Evolutionary conservation across 2,329 filamentous ascomycete species (phyloP), one percentile per base, ranked within the genome.

Genomic region (Penicillium sp.): DNA sequence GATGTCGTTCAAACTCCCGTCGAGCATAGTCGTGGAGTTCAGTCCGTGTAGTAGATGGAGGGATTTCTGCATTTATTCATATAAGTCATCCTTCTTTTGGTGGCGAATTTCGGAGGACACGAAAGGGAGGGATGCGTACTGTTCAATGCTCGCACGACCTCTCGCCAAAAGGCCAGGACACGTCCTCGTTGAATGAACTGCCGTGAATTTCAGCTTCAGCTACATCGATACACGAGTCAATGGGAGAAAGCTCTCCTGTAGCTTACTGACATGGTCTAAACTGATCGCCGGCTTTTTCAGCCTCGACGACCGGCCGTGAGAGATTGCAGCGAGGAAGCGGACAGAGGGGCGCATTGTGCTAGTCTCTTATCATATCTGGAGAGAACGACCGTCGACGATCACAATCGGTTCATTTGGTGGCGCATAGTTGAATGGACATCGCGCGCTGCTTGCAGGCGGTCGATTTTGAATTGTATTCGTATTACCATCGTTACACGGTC

Each of bases 111-210:
- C 24, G 18, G 8, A 10, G 21, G 28, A 13, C 38, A 45, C 13
- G 24, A 21, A 10, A 42, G 16, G 36, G 6, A 21, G 21, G 29
- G 3, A 29, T 49, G 58, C 64, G 54, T 61, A 71, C 72, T 74
- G 52, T 74, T 67, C 44, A 75, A 58, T 36, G 71, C 67, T 44
- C 75, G 63, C 10, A 74, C 59, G 31, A 77, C 74, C 29, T 74
- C 70, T 15, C 74, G 69, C 70, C 73, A 77, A 8, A 77, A 59
- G n/a, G 65, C 52, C n/a, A 77, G 55, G 0, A 72, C 73, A 7
- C 74, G 69, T 46, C 75, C 72, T 47, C 72, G 68, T 57, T 75
- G 72, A 33, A 77, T 69, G 41, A 77, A 77, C 72, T 74, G 29
- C 21, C 33, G 21, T 3, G 4, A 9, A 21, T 24, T 31, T 59